Evolutionary conservation across 495 filamentous ascomycete genomes (phyloP).

Genomic region (Aspergillus carlsbadensis): DNA sequence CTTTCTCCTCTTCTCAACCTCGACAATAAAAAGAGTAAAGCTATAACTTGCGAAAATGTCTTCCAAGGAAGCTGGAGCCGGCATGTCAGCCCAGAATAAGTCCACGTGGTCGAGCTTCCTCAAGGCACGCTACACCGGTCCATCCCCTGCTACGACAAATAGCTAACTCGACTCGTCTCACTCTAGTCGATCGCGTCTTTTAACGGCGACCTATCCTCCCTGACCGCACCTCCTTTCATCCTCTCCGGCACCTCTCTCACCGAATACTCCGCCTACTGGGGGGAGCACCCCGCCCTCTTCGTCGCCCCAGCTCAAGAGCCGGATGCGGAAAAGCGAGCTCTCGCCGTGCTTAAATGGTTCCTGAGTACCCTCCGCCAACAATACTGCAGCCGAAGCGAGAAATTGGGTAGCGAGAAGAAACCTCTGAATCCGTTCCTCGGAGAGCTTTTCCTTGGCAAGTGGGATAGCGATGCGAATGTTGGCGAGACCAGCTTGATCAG

Average conservation of each 20-base stretch:
- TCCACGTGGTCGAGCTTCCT: constrained; percentile 57
- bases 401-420: constrained; percentile 94
- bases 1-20: not conserved
- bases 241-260: constrained; percentile 86
- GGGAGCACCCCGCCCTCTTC: constrained; percentile 86
- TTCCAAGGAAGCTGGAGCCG: constrained; percentile 36
- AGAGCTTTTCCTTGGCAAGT: constrained; percentile 86
- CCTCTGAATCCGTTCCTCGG: constrained; percentile 90
- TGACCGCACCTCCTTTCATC: constrained; percentile 96
- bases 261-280: constrained; percentile 97
- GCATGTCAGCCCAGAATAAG: constrained; percentile 41
- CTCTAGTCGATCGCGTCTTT: constrained; percentile 88
- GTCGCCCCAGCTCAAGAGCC: constrained; percentile 79
- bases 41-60: constrained; percentile 23
- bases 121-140: constrained; percentile 35
- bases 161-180: not conserved
- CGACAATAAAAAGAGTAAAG: not conserved
- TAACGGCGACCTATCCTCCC: constrained; percentile 89
- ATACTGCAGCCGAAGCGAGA: constrained; percentile 87
- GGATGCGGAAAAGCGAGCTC: constrained; percentile 78
- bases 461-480: constrained; percentile 67
- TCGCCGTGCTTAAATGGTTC: constrained; percentile 96
- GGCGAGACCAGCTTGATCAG: constrained; percentile 72
- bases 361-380: constrained; percentile 93
- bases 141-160: not conserved